Base-by-base conservation (phyloP, 148 eudicot genomes). In the Chenopodium berlandieri region DNA sequence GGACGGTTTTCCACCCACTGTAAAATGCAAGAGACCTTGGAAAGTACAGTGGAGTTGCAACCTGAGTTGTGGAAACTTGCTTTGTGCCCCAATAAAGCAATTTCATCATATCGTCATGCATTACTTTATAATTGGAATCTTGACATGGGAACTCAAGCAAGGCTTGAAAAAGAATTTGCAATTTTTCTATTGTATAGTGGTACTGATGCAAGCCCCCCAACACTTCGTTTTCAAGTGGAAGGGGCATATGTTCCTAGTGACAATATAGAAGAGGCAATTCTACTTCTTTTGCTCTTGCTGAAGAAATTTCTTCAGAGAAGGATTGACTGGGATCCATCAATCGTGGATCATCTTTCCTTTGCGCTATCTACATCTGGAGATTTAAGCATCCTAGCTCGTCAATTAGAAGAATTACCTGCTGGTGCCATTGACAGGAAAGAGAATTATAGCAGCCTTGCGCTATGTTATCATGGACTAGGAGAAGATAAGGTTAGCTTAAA, bases 191-290 rank as follows among this genome's bases (percentile, higher is more conserved):
- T 94, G 14, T 94, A 94, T 84, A 91, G 95, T 77, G 95, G 98
- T 32, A 65, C 67, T 66, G 94, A 91, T 73, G 97, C 95, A 31
- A 79, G 71, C 73, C 91, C 95, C 44, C 93, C 95, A 34, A 90
- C 83, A 71, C 92, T 93, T 47, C 89, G 95, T 48, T 86, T 85
- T 70, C 98, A 94, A 56, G 75, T 85, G 71, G 97, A 90, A 73
- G 91, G 90, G 69, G 87, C 95, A 69, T 93, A 88, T 85, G 82
- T 93, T 66, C 98, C 97, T 2, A 88, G 82, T 86, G 92, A 93
- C 82, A 94, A 91, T 71, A 64, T 88, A 58, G 98, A 94, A 81
- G 97, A 94, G 85, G 95, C 98, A 9, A 81, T 93, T 79, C 94
- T 93, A 80, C 86, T 94, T 69, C 83, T 94, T 10, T 82, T 91